Base-by-base conservation (phyloP, 177 flowering plant species). In the Vitis hybrid region DNA sequence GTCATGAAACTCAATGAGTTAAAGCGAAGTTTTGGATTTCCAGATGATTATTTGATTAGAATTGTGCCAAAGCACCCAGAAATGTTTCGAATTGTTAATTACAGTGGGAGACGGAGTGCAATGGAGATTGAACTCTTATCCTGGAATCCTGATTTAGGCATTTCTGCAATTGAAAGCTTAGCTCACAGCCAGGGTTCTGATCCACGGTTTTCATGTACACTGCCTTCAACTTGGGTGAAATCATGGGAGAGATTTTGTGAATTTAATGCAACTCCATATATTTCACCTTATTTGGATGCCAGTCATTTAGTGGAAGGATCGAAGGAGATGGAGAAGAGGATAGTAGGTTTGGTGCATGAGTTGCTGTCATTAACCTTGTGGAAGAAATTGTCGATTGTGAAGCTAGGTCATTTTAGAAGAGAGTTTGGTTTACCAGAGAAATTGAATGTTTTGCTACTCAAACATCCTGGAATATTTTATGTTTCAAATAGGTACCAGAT, bases 391-490 rank as follows among this genome's bases (percentile, higher is more conserved):
- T 93, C 98, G 11, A 87, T 93, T 72, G 10, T 86, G 63, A 96
- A 93, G 80, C 79, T 96, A 24, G 81, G 87, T 12, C 97, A 90
- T 86, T 93, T 93, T 71, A 83, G 67, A 54, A 86, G 93, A 75
- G 99, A 96, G 73, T 93, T 92, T 65, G 50, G 68, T 35, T 78
- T 96, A 55, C 94, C 97, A 4, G 93, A 86, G 72, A 89, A 82
- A 55, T 71, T 93, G 74, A 86, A 90, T 80, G 80, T 80, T 50
- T 70, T 91, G 74, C 77, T 96, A 56, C 86, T 96, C 19, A 82
- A 82, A 70, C 95, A 96, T 78, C 97, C 97, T 13, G 98, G 93
- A 2, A 87, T 96, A 71, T 96, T 96, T 74, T 96, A 96, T 77
- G 93, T 93, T 46, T 89, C 97, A 14, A 93, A 91, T 71, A 88